Base-by-base conservation (phyloP, 805 yeast species). In the Nematodospora valgi region DNA sequence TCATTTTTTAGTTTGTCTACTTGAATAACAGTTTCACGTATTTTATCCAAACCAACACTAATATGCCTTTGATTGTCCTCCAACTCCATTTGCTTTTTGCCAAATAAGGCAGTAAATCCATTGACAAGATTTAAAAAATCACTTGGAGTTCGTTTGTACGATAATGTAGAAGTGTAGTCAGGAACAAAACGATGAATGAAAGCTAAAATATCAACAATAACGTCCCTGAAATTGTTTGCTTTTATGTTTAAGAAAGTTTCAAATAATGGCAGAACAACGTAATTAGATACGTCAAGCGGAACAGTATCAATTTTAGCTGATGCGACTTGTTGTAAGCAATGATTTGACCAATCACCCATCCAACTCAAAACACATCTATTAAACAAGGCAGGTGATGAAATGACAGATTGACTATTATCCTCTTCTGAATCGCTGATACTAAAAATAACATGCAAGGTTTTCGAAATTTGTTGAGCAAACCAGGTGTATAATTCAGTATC, bases 341-440 rank as follows among this genome's bases (percentile, higher is more conserved):
- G 40, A 3, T 45, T 39, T 0, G 81, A 67, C 96, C 97, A 89
- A 35, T 78, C 78, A 4, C 95, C 95, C 82, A 87, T 78, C 88
- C 91, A 86, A 49, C 82, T 77, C 24, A 91, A 58, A 2, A 86
- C 94, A 64, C 97, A 89, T 50, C 98, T 66, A 50, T 89, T 89
- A 58, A 86, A 81, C 22, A 89, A 61, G 0, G 97, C 97, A 0
- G 96, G 95, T 0, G 96, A 89, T 0, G 87, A 67, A 2, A 82
- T 68, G 10, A 80, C 67, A 12, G 42, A 34, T 5, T 37, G 37
- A n/a, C 52, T 46, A 9, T 12, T 22, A 2, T 44, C 46, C 12
- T 44, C 45, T 7, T 41, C 44, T 23, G 52, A 34, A 19, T 80
- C 80, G 38, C 77, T 74, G 43, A 86, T 71, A 0, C 88, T 84